Base-by-base conservation (phyloP, 1,284 basidiomycete species). In the Cystobasidiaceae sp. region DNA sequence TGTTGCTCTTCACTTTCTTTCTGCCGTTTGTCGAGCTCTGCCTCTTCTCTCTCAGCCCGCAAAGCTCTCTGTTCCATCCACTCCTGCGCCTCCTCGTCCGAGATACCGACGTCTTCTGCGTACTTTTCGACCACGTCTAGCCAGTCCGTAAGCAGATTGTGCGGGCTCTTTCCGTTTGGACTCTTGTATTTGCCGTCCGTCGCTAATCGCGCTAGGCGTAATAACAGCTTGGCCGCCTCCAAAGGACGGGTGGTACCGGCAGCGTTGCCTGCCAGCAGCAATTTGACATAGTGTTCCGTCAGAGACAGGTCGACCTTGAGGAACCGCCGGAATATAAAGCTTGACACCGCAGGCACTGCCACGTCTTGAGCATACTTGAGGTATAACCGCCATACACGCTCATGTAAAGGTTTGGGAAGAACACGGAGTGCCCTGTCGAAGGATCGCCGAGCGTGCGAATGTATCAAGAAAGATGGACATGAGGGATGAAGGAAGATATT, bases 361-460 rank as follows among this genome's bases (percentile, higher is more conserved):
- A 83, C 84, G 28, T 51, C 25, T 25, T 71, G 68, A 2, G 93
- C 89, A 92, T 93, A 97, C 7, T 89, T 81, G n/a, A 99, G 83
- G 77, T 97, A 98, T 54, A 89, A 82, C 21, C 88, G 85, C 96
- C 96, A 99, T 69, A 98, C 84, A 41, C 93, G 87, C 15, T 85
- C 84, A 75, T 99, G 96, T n/a, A 97, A 81, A 49, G 91, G 93
- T 3, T 92, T 93, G 4, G 93, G 90, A 5, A 99, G 83, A 0
- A 93, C 93, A 54, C 96, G 87, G 28, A 99, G 79, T 0, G 94
- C 91, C 56, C 96, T 86, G 79, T 99, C 96, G 74, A 90, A 98
- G 0, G 93, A 96, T 68, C 87, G 84, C 19, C 94, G 85, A 4
- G 93, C 93, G 77, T 98, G 94, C 0, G 91, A 91, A 72, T 89